Conservation (phyloP, 441 rosid genomes). For the Syzygium malaccense region DNA sequence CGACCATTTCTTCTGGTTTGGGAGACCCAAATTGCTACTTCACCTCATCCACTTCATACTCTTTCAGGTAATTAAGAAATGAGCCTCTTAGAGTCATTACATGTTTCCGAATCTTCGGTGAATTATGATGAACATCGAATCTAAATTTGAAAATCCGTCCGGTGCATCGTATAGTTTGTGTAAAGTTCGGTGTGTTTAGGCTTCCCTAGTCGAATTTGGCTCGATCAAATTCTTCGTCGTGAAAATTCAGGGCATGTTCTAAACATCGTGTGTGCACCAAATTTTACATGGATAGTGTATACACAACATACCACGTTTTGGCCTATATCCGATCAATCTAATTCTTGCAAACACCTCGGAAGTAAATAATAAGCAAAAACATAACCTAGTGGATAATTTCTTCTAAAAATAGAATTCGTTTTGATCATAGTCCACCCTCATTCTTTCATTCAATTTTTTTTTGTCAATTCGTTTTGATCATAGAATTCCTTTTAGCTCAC, state of each 20-base stretch:
- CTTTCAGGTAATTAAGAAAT: constrained; percentile 44
- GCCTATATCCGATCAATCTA: not conserved
- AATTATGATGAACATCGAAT: not conserved
- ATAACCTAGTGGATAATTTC: not conserved
- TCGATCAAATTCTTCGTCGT: fast-evolving
- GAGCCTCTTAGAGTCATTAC: not conserved
- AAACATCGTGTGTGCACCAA: not conserved
- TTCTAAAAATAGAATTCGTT: not conserved
- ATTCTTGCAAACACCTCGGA: not conserved
- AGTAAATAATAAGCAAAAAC: not conserved
- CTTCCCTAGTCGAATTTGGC: not conserved
- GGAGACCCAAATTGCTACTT: constrained; percentile 51
- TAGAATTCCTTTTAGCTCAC: not conserved
- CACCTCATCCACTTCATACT: constrained; percentile 57
- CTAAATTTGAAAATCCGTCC: not conserved
- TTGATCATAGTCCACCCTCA: not conserved
- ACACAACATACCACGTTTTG: not conserved
- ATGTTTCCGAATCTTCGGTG: not conserved
- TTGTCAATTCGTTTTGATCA: not conserved
- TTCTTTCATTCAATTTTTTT: not conserved
- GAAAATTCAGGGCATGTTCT: not conserved
- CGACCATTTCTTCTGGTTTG: constrained; percentile 66
- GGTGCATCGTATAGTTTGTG: not conserved
- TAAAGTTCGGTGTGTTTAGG: not conserved
- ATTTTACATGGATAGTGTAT: not conserved